Evolutionary conservation across 192 early-diverging fungal species (phyloP), one percentile per base, ranked within the genome.

Genomic region (Radiomyces spectabilis): DNA sequence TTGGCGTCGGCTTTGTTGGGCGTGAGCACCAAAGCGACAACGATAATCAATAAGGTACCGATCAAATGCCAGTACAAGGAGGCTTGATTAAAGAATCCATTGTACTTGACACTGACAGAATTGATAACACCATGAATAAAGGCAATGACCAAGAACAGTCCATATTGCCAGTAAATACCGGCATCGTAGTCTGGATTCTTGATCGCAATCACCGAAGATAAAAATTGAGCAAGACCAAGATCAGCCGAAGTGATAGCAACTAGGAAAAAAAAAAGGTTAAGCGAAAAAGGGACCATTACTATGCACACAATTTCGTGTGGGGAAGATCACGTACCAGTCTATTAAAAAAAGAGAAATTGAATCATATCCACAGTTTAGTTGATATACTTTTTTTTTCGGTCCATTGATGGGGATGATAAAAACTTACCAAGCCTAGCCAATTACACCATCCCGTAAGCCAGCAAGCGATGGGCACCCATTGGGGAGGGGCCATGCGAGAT

Each of bases 381-480:
- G 24, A 50, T 18, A n/a, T n/a, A n/a, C n/a, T n/a, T n/a, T n/a
- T n/a, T n/a, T n/a, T n/a, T n/a, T n/a, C n/a, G n/a, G n/a, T n/a
- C n/a, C n/a, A n/a, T n/a, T n/a, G n/a, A n/a, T n/a, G n/a, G n/a
- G n/a, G n/a, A n/a, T n/a, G n/a, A n/a, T n/a, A n/a, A 15, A 1
- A 34, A 24, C 50, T 53, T 53, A 53, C 41, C 41, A 78, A 59
- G 19, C 76, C 76, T 34, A 78, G 55, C 76, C 76, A 78, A 45
- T 78, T 78, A 51, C 66, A 74, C 46, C 71, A 80, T 5, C 78
- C 78, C 1, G 76, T 77, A n/a, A 80, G 29, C 73, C 73, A 80
- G 9, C 69, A 73, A 12, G 67, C 62, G 22, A 80, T 52, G 6
- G 78, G 78, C 0, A 68, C 75, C 69, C 72, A 76, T 34, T 66